Evolutionary conservation across 1,284 basidiomycete species (phyloP), one percentile per base, ranked within the genome.

Genomic region (Volvariella volvacea): DNA sequence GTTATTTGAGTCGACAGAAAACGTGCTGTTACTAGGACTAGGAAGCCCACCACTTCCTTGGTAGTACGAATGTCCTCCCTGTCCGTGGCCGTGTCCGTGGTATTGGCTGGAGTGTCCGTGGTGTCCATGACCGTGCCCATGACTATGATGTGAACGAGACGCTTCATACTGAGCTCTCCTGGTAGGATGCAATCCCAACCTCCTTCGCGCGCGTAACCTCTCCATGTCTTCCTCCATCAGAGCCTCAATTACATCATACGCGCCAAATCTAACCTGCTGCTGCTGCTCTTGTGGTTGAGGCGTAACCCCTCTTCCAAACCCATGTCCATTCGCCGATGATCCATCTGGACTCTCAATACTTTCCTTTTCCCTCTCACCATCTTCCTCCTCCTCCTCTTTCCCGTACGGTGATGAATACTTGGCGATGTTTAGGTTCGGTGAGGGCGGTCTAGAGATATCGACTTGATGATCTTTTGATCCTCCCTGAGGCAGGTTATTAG

Each of bases 191-290:
- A 33, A 38, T 4, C 55, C 60, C 2, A 58, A 52, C 40, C 78
- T 69, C 42, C 88, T 67, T 21, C 92, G 73, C 14, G 85, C 83
- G 17, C 84, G 68, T 30, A 94, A 57, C 6, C 91, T 76, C 50
- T 92, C 88, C 85, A 92, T 88, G 57, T 95, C 91, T 58, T 94
- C 91, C 55, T 90, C 88, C 58, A 90, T 88, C 16, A 94, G 67
- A 0, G 88, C 88, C 51, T 91, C 86, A 66, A 94, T 84, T 2
- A 92, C 87, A 51, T 88, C 76, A 9, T 76, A 83, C 0, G 89
- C 80, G 17, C 72, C 55, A 56, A 80, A 88, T 45, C 80, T 73
- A 32, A 66, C 64, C 32, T 42, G 42, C 22, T 41, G 45, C 14
- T 42, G 41, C 19, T 31, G 19, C 14, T 47, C 41, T 34, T 47